Conservation (phyloP, 257 asterid genomes). For the Lantana camara region DNA sequence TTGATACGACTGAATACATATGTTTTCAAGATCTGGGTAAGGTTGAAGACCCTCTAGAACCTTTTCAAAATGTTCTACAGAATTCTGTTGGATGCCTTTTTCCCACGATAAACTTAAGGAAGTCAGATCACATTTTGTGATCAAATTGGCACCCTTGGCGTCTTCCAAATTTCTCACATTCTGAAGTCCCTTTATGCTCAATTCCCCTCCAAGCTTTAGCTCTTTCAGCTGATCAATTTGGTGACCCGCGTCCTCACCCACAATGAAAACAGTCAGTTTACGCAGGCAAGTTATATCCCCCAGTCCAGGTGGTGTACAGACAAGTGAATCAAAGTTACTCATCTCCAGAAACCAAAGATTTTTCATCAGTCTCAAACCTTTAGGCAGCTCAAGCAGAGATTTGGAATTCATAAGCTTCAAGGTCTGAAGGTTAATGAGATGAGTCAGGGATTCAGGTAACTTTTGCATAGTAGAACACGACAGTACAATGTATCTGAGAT, state of each 20-base stretch:
- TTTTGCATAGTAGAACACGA: neutral
- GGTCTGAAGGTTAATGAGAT: slow-evolving; percentile 30
- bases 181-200: slow-evolving; percentile 32
- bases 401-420: slow-evolving; percentile 5
- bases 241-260: slow-evolving; percentile 24
- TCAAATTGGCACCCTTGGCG: slow-evolving; percentile 30
- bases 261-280: slow-evolving; percentile 30
- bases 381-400: slow-evolving; percentile 19
- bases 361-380: slow-evolving; percentile 26
- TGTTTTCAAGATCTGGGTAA: slow-evolving; percentile 20
- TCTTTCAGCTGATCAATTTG: slow-evolving; percentile 31
- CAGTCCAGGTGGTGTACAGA: slow-evolving; percentile 30
- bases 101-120: slow-evolving; percentile 26
- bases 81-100: neutral
- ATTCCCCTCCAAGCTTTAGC: slow-evolving; percentile 19
- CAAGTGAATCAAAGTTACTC: neutral
- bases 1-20: slow-evolving; percentile 14
- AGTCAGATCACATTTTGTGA: slow-evolving; percentile 9
- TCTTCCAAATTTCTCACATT: slow-evolving; percentile 23
- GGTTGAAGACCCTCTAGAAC: slow-evolving; percentile 33
- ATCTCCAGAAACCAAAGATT: too few relatives aligned
- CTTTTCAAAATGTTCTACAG: slow-evolving; percentile 25
- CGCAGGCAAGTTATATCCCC: slow-evolving; percentile 21
- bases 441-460: slow-evolving; percentile 25
- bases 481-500: slow-evolving; percentile 21